phyloP scores from a whole-genome alignment of 2,329 filamentous ascomycete genomes.

The Magnaporthiopsis rhizophila region DNA sequence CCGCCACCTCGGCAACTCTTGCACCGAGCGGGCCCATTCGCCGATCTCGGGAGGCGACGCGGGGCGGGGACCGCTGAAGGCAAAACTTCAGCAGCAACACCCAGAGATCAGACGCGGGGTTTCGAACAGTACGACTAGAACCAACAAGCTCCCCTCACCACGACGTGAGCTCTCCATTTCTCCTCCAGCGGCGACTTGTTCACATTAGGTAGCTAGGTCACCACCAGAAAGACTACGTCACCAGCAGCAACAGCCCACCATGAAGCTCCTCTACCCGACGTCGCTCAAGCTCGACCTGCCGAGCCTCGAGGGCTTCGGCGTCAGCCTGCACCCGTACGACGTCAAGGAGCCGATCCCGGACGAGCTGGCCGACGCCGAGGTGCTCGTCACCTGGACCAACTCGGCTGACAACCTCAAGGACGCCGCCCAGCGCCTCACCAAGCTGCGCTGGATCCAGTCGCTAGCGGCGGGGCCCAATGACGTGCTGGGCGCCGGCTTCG shows the following conservation, averaged over 20 bases:
- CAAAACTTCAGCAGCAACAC: background rate
- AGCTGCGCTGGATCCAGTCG: slow-evolving; percentile 40
- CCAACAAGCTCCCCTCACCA: background rate
- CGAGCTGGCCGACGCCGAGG: slow-evolving; percentile 35
- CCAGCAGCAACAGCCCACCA: slow-evolving; percentile 2
- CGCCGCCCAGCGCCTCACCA: slow-evolving; percentile 31
- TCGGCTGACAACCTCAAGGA: slow-evolving; percentile 33
- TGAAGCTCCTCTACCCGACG: slow-evolving; percentile 20
- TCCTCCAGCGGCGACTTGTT: too few relatives aligned
- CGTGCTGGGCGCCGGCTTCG: slow-evolving; percentile 38
- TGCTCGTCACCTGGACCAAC: slow-evolving; percentile 39
- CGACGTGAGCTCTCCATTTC: background rate
- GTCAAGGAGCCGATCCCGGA: slow-evolving; percentile 33
- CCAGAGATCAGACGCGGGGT: background rate
- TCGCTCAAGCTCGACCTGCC: slow-evolving; percentile 17
- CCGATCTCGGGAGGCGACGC: background rate
- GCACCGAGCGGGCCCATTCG: background rate
- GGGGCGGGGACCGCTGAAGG: background rate
- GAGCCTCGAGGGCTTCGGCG: slow-evolving; percentile 16
- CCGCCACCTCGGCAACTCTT: background rate
- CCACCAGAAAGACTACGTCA: too few relatives aligned
- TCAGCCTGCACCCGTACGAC: slow-evolving; percentile 29
- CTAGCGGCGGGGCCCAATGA: slow-evolving; percentile 42
- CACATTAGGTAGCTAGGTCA: too few relatives aligned
- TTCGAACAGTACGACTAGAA: background rate